Evolutionary conservation across 2,329 filamentous ascomycete genomes (phyloP), one percentile per base, ranked within the genome.

Genomic region (Dendrostoma leiphaemia): DNA sequence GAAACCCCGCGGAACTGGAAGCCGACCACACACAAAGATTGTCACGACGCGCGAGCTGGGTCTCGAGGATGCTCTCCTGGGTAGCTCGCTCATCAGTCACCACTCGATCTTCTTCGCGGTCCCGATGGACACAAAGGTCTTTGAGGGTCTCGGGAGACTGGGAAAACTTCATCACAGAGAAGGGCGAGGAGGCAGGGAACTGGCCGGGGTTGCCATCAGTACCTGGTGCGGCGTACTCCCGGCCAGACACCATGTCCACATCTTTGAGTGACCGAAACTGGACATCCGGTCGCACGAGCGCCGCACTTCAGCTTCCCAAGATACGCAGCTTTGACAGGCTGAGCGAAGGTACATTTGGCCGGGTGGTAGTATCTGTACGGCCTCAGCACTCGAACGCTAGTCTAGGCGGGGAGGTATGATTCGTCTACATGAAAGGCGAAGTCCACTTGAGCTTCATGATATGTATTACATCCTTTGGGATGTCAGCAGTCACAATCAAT

Each of bases 271-370:
- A 43, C 23, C 28, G 40, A 4, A 23, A 21, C 29, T 49, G 43
- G 45, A 38, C 26, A 7, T 49, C 35, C 21, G 51, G 40, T 31
- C 28, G 41, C 13, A 21, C 19, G 28, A 12, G 13, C 13, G n/a
- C 35, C 12, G 34, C 21, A 17, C 23, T 37, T 17, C 21, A 37
- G 37, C 37, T 37, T 15, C 44, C 45, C 21, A 49, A 53, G 37
- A 34, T 34, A 4, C 17, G 17, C n/a, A 53, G 37, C 13, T 53
- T 53, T 29, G 51, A 53, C 45, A 53, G 51, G 37, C 51, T 53
- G 9, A 53, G 51, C 37, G 28, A 53, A 5, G 51, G 51, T 31
- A 53, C 51, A 8, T 53, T 53, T 28, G 51, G 51, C 29, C 28
- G 26, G 41, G 41, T 44, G 41, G 6, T 29, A n/a, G 41, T 44